Conservation (phyloP, 768 basidiomycete genomes). For the Termitomyces sp. region DNA sequence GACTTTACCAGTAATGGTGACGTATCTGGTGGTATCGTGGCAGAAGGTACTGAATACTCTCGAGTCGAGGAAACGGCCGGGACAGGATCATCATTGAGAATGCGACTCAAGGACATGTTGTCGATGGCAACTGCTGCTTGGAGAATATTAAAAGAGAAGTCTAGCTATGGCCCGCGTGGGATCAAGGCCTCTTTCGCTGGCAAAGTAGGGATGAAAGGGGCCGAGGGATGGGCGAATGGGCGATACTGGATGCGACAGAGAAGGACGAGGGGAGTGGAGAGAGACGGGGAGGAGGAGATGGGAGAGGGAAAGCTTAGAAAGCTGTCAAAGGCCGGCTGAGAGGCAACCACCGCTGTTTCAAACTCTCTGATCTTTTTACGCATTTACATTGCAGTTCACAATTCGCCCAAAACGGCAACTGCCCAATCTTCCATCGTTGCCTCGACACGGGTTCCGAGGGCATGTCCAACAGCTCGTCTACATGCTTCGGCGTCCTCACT, state of each 20-base stretch:
- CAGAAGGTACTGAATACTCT: conserved; percentile 26
- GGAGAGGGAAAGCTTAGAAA: conserved; percentile 17
- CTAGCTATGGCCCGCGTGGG: conserved; percentile 31
- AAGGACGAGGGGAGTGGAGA: conserved; percentile 13
- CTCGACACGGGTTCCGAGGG: conserved; percentile 8
- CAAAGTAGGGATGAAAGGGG: conserved; percentile 5
- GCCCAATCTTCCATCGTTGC: conserved; percentile 9
- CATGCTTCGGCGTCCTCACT: conserved; percentile 1
- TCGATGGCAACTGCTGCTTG: not conserved
- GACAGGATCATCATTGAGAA: conserved; percentile 73
- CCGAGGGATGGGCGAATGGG: conserved; percentile 8
- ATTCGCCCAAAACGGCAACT: conserved; percentile 23
- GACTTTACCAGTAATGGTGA: conserved; percentile 14
- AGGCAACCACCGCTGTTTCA: conserved; percentile 25
- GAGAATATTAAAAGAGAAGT: conserved; percentile 5
- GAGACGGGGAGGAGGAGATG: conserved; percentile 12
- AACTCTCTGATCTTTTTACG: conserved; percentile 29
- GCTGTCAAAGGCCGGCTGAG: conserved; percentile 19
- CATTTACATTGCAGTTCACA: conserved; percentile 28
- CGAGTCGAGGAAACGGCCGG: conserved; percentile 32
- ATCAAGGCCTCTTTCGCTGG: conserved; percentile 16
- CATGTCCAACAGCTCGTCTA: not conserved
- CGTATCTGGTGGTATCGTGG: conserved; percentile 16
- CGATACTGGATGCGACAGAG: not conserved
- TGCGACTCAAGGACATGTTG: conserved; percentile 73